Evolutionary conservation across 2,329 filamentous ascomycete genomes (phyloP).

Genomic region (Gaeumannomyces tritici): DNA sequence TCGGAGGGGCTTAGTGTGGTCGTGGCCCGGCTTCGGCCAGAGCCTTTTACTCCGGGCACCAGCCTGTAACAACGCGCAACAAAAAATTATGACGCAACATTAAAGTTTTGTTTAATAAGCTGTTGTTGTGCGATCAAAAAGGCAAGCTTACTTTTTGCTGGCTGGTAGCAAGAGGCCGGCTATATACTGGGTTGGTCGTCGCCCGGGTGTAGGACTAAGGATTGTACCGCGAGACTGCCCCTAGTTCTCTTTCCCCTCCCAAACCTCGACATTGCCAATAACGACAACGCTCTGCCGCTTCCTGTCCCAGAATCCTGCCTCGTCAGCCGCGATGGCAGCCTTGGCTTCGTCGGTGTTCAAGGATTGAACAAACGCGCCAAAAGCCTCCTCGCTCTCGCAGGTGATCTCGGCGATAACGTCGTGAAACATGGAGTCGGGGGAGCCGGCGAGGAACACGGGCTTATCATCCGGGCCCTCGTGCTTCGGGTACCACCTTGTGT

Average conservation of each 20-base stretch:
- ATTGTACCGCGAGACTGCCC: too few relatives aligned
- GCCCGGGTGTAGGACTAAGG: too few relatives aligned
- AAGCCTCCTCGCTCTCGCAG: neutral
- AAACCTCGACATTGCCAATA: neutral
- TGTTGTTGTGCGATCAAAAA: too few relatives aligned
- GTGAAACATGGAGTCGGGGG: neutral
- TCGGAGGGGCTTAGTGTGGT: too few relatives aligned
- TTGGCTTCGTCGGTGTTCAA: neutral
- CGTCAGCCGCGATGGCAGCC: neutral
- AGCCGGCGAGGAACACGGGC: neutral
- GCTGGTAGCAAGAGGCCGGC: too few relatives aligned
- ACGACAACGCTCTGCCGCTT: neutral
- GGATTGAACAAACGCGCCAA: neutral
- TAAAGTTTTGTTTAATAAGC: too few relatives aligned
- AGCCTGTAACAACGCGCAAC: too few relatives aligned
- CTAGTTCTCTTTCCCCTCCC: neutral
- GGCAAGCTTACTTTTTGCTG: too few relatives aligned
- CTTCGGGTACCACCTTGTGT: neutral
- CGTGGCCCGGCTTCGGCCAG: too few relatives aligned
- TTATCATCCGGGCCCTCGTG: neutral
- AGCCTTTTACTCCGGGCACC: too few relatives aligned
- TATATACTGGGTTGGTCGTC: too few relatives aligned
- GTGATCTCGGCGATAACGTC: neutral
- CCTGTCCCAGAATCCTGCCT: neutral
- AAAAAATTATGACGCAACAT: too few relatives aligned